Evolutionary conservation across 2,329 filamentous ascomycete species (phyloP).

Genomic region (Penicillium vulpinum): DNA sequence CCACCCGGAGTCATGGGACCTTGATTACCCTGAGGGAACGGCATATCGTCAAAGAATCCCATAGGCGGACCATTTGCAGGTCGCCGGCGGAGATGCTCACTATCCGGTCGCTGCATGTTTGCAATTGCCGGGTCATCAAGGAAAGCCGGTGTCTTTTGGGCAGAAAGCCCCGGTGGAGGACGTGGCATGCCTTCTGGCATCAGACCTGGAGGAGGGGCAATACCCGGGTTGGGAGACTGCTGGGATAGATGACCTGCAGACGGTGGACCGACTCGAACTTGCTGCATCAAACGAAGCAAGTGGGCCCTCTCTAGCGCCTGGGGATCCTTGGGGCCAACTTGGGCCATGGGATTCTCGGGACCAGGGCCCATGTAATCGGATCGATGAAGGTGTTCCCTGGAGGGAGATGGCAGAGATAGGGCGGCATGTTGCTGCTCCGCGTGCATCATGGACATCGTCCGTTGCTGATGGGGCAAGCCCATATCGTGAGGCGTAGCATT

Average conservation of each 20-base stretch:
- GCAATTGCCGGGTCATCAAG: conserved; percentile 48
- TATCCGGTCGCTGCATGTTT: conserved; percentile 42
- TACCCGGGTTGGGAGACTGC: conserved; percentile 30
- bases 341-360: conserved; percentile 31
- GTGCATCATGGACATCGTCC: conserved; percentile 32
- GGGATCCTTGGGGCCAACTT: conserved; percentile 42
- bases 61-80: conserved; percentile 40
- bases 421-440: conserved; percentile 30
- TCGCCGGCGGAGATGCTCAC: conserved; percentile 39
- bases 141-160: conserved; percentile 40
- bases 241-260: conserved; percentile 29
- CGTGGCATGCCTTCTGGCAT: conserved; percentile 39
- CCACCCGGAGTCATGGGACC: conserved; percentile 38
- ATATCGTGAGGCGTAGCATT: conserved; percentile 49
- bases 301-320: conserved; percentile 71
- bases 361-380: conserved; percentile 35
- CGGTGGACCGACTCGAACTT: conserved; percentile 43
- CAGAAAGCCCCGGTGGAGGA: conserved; percentile 36
- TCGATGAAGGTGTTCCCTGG: conserved; percentile 30
- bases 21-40: conserved; percentile 38
- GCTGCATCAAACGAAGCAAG: conserved; percentile 79
- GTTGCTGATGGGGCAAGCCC: conserved; percentile 30
- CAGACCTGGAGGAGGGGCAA: conserved; percentile 36
- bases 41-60: conserved; percentile 45
- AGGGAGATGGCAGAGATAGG: conserved; percentile 33